Percentiles rank a stretch among this genome's conserved stretches.
Evolutionary conservation across 129 eudicot genomes (phyloP).

Genomic region (Helianthus tuberosus): DNA sequence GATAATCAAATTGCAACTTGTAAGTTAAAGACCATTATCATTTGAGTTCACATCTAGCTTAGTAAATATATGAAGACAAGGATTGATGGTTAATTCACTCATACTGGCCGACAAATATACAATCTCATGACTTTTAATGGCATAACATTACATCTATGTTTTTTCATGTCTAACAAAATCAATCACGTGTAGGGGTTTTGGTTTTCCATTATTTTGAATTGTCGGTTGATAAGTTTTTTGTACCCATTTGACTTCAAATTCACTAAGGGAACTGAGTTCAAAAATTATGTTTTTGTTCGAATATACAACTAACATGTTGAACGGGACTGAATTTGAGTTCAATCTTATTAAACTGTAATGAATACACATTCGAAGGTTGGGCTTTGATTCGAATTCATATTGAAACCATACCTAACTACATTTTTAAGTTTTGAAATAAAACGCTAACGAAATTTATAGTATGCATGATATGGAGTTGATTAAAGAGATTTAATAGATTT

Average conservation of each 20-base stretch:
- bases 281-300: too few relatives aligned
- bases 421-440: not conserved
- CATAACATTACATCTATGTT: not conserved
- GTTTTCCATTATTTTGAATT: not conserved
- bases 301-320: too few relatives aligned
- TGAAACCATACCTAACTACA: not conserved
- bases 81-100: not conserved
- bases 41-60: not conserved
- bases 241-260: too few relatives aligned
- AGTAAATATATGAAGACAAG: not conserved
- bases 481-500: too few relatives aligned
- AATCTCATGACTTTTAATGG: not conserved
- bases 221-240: too few relatives aligned
- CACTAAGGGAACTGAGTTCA: too few relatives aligned
- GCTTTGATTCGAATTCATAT: not conserved
- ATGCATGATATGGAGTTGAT: too few relatives aligned
- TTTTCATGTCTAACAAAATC: constrained; percentile 14
- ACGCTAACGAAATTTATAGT: too few relatives aligned
- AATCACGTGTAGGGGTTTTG: not conserved
- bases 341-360: too few relatives aligned
- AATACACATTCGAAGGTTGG: too few relatives aligned
- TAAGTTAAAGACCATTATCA: not conserved
- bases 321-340: too few relatives aligned
- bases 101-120: constrained; percentile 5
- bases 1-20: too few relatives aligned